phyloP scores from a whole-genome alignment of 2,329 filamentous ascomycete species.

The Trichophyton benhamiae region DNA sequence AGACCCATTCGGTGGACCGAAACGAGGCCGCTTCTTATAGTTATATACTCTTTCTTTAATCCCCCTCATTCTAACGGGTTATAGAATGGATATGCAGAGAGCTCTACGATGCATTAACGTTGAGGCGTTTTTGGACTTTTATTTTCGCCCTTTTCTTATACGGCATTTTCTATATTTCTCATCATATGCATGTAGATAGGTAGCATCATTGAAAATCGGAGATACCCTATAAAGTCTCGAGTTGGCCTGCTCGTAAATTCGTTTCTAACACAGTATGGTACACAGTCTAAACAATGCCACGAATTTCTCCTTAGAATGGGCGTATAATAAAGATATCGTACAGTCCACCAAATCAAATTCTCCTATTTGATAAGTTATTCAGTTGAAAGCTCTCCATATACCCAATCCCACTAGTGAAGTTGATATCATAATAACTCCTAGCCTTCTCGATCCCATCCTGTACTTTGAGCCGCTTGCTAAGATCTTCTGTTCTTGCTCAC shows the following conservation, averaged over 20 bases:
- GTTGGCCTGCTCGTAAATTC: neutral
- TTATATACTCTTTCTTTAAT: neutral
- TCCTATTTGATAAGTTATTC: neutral
- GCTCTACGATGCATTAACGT: neutral
- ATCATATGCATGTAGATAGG: constrained; percentile 9
- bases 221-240: constrained; percentile 11
- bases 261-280: neutral
- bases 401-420: constrained; percentile 57
- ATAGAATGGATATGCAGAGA: neutral
- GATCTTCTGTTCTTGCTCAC: constrained; percentile 49
- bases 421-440: constrained; percentile 57
- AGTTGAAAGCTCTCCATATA: constrained; percentile 47
- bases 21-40: constrained; percentile 37
- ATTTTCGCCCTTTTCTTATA: constrained; percentile 8
- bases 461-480: constrained; percentile 57
- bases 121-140: neutral
- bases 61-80: no score
- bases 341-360: neutral
- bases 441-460: constrained; percentile 56
- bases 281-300: neutral
- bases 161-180: constrained; percentile 7
- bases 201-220: constrained; percentile 11
- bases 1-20: constrained; percentile 35
- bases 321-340: neutral
- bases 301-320: neutral